Percentiles rank a stretch among this genome's conserved stretches.
Conservation (phyloP, 139 green algal genomes). For the Haematococcus lacustris region DNA sequence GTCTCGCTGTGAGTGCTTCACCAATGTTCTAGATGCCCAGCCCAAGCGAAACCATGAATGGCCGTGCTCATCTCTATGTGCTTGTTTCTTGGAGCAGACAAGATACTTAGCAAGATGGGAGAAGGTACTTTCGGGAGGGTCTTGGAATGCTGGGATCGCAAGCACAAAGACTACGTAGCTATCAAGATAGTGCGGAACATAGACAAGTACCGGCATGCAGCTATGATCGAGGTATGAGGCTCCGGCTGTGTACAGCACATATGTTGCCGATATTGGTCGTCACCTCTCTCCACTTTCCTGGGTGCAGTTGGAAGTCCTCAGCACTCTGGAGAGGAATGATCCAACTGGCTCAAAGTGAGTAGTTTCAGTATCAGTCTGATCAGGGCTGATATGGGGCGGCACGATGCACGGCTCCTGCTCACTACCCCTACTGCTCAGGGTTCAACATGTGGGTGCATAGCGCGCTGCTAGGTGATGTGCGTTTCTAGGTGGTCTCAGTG, state of each 20-base stretch:
- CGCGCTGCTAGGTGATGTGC: too few relatives aligned
- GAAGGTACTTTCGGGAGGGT: conserved; percentile 77
- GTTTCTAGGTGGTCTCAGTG: too few relatives aligned
- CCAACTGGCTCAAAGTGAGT: conserved; percentile 26
- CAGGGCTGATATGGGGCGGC: too few relatives aligned
- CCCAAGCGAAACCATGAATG: background rate
- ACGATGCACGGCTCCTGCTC: too few relatives aligned
- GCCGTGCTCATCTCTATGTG: background rate
- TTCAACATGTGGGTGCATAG: too few relatives aligned
- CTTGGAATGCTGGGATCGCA: conserved; percentile 94
- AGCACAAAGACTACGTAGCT: conserved; percentile 70
- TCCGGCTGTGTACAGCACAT: too few relatives aligned
- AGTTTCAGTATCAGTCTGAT: too few relatives aligned
- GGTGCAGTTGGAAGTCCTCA: conserved; percentile 79
- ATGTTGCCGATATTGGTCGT: too few relatives aligned
- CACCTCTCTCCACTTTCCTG: too few relatives aligned
- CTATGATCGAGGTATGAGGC: conserved; percentile 94
- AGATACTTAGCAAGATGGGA: conserved; percentile 88
- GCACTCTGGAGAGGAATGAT: conserved; percentile 74
- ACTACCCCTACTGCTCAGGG: too few relatives aligned
- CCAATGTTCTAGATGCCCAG: background rate
- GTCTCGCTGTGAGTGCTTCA: conserved; percentile 57
- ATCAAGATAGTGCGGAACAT: conserved; percentile 97
- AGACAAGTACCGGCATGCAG: conserved; percentile 93
- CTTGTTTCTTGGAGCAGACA: conserved; percentile 53